Evolutionary conservation across 495 filamentous ascomycete genomes (phyloP).

Genomic region (Aspergillus mulundensis): DNA sequence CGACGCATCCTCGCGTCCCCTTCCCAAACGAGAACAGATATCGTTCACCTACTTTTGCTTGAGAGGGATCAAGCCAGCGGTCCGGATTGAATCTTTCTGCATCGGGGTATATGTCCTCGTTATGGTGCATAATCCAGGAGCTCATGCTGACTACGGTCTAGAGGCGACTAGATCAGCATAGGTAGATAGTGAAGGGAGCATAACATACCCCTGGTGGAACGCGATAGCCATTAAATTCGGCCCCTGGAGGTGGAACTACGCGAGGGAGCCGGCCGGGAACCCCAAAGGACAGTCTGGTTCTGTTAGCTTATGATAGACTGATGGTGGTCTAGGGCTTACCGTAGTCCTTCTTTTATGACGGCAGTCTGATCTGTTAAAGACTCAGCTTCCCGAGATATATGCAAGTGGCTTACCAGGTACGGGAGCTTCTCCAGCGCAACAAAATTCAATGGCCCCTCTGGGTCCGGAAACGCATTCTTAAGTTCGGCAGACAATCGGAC

Average conservation of each 20-base stretch:
- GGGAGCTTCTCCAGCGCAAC: conserved; percentile 27
- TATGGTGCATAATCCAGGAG: conserved; percentile 32
- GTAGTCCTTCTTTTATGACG: conserved; percentile 28
- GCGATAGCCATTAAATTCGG: conserved; percentile 23
- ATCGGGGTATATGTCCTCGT: conserved; percentile 31
- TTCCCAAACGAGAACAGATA: conserved; percentile 35
- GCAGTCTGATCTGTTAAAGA: conserved; percentile 17
- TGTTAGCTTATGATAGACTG: conserved; percentile 2
- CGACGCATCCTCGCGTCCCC: conserved; percentile 34
- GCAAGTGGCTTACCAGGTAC: conserved; percentile 24
- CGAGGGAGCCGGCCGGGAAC: conserved; percentile 28
- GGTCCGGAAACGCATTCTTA: conserved; percentile 28
- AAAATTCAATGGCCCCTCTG: conserved; percentile 18
- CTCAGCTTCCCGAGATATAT: background rate
- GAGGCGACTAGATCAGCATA: background rate
- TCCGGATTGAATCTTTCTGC: conserved; percentile 28
- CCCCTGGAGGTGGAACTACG: conserved; percentile 22
- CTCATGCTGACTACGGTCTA: conserved; percentile 26
- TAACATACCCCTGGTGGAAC: conserved; percentile 23
- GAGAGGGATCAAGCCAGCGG: conserved; percentile 17
- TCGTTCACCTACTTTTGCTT: conserved; percentile 18
- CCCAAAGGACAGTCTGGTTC: conserved; percentile 24
- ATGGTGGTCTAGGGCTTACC: conserved; percentile 6
- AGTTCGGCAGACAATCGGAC: conserved; percentile 28
- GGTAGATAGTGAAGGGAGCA: background rate